Evolutionary conservation across 768 basidiomycete species (phyloP).

Genomic region (Mycena indigotica): DNA sequence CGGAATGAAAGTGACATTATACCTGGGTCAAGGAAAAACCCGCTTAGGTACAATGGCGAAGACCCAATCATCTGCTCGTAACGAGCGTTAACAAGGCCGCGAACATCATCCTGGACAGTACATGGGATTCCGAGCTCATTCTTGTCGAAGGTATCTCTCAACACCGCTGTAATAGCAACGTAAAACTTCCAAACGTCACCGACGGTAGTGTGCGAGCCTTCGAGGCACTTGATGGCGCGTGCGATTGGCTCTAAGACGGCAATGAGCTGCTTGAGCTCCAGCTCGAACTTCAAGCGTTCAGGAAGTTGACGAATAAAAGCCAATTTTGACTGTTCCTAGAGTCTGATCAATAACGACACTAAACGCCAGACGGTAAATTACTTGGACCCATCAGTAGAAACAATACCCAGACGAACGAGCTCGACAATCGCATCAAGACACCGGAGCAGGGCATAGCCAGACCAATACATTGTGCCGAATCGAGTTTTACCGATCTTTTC

Average conservation of each 20-base stretch:
- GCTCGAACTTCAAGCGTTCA: neutral
- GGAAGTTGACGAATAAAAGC: constrained; percentile 3
- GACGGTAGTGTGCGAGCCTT: constrained; percentile 22
- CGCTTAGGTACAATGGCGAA: constrained; percentile 21
- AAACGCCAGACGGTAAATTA: neutral
- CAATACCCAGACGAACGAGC: neutral
- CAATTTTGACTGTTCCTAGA: neutral
- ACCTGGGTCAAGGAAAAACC: constrained; percentile 30
- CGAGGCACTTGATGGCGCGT: constrained; percentile 29
- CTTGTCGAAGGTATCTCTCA: constrained; percentile 12
- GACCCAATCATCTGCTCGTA: constrained; percentile 27
- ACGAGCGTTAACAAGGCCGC: constrained; percentile 17
- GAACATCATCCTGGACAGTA: constrained; percentile 10
- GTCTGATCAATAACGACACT: neutral
- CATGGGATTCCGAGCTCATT: constrained; percentile 1
- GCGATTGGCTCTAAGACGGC: constrained; percentile 20
- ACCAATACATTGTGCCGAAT: constrained; percentile 26
- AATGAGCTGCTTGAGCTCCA: constrained; percentile 7
- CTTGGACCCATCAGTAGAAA: neutral
- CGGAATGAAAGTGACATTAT: too few relatives aligned
- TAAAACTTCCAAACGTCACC: constrained; percentile 31
- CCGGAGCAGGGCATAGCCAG: constrained; percentile 11
- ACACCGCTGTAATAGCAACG: constrained; percentile 22
- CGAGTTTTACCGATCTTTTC: constrained; percentile 27
- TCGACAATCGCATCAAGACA: constrained; percentile 23